Conservation (phyloP, 345 rosid genomes). For the Populus davidiana region DNA sequence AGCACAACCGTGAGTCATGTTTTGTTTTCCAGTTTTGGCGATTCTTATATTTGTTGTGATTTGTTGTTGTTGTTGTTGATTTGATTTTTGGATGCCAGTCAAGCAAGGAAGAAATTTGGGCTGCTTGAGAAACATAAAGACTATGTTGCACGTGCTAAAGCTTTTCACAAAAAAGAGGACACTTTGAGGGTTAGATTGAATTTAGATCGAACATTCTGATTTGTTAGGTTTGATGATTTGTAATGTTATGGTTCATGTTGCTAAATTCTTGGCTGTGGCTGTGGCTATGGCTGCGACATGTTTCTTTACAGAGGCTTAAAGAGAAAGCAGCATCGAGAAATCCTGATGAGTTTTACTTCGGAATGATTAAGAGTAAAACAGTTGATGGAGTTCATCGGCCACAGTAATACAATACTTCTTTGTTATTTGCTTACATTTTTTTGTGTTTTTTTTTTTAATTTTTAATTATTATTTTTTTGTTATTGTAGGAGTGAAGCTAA, state of each 20-base stretch:
- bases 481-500: conserved; percentile 58
- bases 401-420: conserved; percentile 40
- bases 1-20: conserved; percentile 67
- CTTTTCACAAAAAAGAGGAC: conserved; percentile 68
- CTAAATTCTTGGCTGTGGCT: neutral
- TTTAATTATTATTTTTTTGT: neutral
- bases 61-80: neutral
- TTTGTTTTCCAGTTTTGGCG: neutral
- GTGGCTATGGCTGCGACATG: neutral
- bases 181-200: conserved; percentile 38
- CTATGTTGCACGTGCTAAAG: conserved; percentile 70
- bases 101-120: conserved; percentile 69
- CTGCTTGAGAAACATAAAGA: conserved; percentile 93
- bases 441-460: neutral
- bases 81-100: conserved; percentile 27
- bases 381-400: conserved; percentile 56
- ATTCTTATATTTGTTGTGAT: neutral
- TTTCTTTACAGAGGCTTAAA: conserved; percentile 51
- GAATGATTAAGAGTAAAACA: conserved; percentile 69
- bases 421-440: neutral
- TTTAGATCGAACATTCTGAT: neutral
- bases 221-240: neutral
- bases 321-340: conserved; percentile 83
- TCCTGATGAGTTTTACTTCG: conserved; percentile 78
- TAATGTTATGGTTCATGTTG: neutral